Evolutionary conservation across 2,329 filamentous ascomycete species (phyloP), one percentile per base, ranked within the genome.

Genomic region (Nigrospora osmanthi): DNA sequence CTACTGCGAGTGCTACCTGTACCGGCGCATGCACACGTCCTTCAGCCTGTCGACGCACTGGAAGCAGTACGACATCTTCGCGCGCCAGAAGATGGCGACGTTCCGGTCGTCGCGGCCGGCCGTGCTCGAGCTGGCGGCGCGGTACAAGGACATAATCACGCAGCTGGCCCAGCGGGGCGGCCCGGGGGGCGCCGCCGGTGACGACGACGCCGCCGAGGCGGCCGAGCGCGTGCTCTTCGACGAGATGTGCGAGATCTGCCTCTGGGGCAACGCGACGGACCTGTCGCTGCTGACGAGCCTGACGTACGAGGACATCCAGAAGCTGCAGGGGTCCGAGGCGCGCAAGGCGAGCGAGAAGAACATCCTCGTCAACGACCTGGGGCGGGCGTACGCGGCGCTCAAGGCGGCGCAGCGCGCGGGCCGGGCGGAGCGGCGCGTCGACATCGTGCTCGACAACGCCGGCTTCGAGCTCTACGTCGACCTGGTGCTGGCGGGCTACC

Each of bases 401-500:
- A 78, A 76, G 45, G 72, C 77, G 49, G 85, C 84, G 0, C 78
- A 85, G 52, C 73, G 73, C 17, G 72, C 76, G 31, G 76, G 77
- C 28, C 80, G 80, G 58, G 70, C 74, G 49, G 83, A 89, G 53
- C 78, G 89, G 34, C 77, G 88, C 14, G 85, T 98, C 2, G 93
- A 98, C 58, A 91, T 98, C 52, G 86, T 98, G 2, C 83, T 98
- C 6, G 93, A 98, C 64, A 98, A 98, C 56, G 89, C 93, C 16
- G 93, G 93, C 6, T 98, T 98, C 60, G 93, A 98, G 71, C 78
- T 98, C 12, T 98, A 89, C 60, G 93, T 97, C 52, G 93, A 98
- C 60, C 76, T 98, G 11, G 83, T 97, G 46, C 76, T 98, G 2
- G 90, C 89, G 0, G 91, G 90, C 1, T 98, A 95, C 61, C 75